Percentiles rank a stretch among this genome's conserved stretches.
Conservation (phyloP, 179 eudicot genomes). For the Beta lomatogona region DNA sequence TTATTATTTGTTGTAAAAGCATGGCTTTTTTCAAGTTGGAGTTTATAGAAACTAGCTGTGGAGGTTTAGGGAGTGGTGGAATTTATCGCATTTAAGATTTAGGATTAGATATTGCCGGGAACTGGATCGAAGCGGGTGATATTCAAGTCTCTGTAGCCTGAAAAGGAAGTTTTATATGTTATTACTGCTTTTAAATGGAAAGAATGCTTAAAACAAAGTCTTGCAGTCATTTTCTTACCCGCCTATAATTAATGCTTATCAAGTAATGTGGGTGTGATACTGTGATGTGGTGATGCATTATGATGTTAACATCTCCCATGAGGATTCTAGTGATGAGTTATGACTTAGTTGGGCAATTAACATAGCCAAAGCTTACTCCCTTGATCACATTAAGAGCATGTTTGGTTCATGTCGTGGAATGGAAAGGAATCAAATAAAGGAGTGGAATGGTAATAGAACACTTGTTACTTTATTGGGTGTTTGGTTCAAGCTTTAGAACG, state of each 20-base stretch:
- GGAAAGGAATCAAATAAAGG: too few species aligned
- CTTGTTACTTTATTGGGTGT: too few species aligned
- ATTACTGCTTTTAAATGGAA: neutral
- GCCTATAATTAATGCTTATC: neutral
- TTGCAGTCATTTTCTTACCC: neutral
- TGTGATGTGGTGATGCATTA: neutral
- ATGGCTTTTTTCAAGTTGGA: neutral
- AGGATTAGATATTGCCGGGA: neutral
- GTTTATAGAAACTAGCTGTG: neutral
- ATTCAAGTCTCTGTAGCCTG: too few species aligned
- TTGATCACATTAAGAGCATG: neutral
- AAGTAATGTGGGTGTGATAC: neutral
- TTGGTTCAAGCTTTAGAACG: too few species aligned
- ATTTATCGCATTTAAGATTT: neutral
- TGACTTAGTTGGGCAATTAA: neutral
- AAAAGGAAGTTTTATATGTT: neutral
- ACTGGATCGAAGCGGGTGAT: neutral
- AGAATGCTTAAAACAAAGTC: neutral
- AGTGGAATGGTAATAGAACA: too few species aligned
- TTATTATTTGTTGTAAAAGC: neutral
- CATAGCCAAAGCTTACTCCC: neutral
- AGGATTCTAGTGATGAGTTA: neutral
- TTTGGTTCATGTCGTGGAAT: too few species aligned
- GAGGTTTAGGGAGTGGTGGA: neutral
- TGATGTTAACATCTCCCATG: neutral